phyloP scores from a whole-genome alignment of 2,329 filamentous ascomycete species.

The Zelopaecilomyces penicillatus region DNA sequence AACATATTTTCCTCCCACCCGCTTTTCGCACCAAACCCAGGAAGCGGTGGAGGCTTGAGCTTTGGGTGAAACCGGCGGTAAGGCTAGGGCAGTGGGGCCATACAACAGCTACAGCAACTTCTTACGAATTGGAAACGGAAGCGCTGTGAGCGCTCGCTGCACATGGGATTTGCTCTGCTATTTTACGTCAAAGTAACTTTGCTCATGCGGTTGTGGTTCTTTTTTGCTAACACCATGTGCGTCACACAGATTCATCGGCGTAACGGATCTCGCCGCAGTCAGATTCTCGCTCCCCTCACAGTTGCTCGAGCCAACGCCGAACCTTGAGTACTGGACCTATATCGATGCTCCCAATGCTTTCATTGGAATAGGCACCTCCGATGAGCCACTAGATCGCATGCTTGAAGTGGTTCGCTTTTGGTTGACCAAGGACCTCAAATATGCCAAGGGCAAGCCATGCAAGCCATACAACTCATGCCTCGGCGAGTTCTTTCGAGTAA shows the following conservation, averaged over 20 bases:
- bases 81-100: slow-evolving; percentile 8
- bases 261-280: slow-evolving; percentile 88
- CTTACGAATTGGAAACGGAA: too few relatives aligned
- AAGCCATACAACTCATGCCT: slow-evolving; percentile 98
- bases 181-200: too few relatives aligned
- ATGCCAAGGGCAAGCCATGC: slow-evolving; percentile 95
- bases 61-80: slow-evolving; percentile 6
- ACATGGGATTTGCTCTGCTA: too few relatives aligned
- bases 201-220: neutral
- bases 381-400: slow-evolving; percentile 88
- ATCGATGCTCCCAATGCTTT: slow-evolving; percentile 92
- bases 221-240: neutral
- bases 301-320: slow-evolving; percentile 89
- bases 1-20: neutral
- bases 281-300: slow-evolving; percentile 94
- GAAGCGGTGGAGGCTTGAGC: neutral
- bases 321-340: slow-evolving; percentile 99
- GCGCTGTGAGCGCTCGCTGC: too few relatives aligned
- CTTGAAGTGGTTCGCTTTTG: slow-evolving; percentile 91
- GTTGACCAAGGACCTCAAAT: slow-evolving; percentile 99
- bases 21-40: neutral
- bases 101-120: neutral
- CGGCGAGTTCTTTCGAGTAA: slow-evolving; percentile 91
- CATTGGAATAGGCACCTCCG: slow-evolving; percentile 71
- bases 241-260: slow-evolving; percentile 74